Base-by-base conservation (phyloP, 2,329 filamentous ascomycete species). In the Orbilia oligospora region DNA sequence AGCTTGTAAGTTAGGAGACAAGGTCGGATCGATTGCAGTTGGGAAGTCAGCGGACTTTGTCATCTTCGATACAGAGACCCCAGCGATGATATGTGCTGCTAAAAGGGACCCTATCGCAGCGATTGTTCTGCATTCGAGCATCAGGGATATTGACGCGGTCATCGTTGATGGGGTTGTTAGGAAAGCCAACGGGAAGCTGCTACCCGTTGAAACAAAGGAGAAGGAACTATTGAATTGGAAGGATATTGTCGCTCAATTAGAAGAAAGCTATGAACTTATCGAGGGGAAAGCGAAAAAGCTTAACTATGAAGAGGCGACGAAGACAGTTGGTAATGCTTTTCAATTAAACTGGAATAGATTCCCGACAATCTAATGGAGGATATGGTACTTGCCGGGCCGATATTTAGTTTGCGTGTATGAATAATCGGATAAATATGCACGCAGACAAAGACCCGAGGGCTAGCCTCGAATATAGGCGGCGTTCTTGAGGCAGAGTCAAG, bases 21-120 rank as follows among this genome's bases (percentile, higher is more conserved):
- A 85, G 53, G 83, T 87, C 24, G 87, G 87, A 83, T 89, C 33
- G 33, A 51, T 55, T 46, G 82, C 82, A n/a, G 85, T 84, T 12
- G 87, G 87, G 0, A 86, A 86, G 76, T 82, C 83, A 38, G 87
- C 87, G 1, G 87, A 88, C 81, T 75, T 89, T 0, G 83, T 87
- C 1, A 83, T 88, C 0, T 88, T 87, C 63, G 85, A 87, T 76
- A 83, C 83, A 0, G 49, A 82, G 18, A 85, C 83, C 55, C 84
- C 85, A 0, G 82, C 80, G 1, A 86, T 87, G 85, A 81, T 86
- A 1, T 84, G 83, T 68, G 85, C 83, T 1, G 84, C 83, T 5
- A 83, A 85, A 56, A 83, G 85, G 44, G 84, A 87, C 76, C 85
- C 85, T 0, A 81, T 87, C 10, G 84, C 84, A 2, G 85, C 85